Base-by-base conservation (phyloP, 108 stramenopile genomes). In the Asterionellopsis glacialis region DNA sequence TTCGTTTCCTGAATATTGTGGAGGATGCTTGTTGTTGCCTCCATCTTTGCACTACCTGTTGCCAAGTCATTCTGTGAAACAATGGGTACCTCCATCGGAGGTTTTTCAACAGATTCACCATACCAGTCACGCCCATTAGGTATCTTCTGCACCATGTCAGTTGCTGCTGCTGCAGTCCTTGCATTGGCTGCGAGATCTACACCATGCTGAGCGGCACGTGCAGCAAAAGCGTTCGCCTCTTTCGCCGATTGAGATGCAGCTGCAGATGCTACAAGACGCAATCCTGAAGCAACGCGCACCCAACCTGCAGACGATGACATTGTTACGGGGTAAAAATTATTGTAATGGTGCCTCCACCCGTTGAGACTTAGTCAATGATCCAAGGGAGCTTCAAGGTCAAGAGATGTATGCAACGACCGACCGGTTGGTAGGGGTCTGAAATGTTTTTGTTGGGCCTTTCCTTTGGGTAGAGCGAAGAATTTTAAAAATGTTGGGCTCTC, bases 201-300 rank as follows among this genome's bases (percentile, higher is more conserved):
- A 61, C 51, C 60, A 70, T 73, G 59, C 48, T 70, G 53, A 28
- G 52, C 45, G 1, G 16, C 25, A 15, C 52, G 44, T 3, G 28
- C 10, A 7, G 54, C 60, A 21, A 39, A 14, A 9, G 15, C 15
- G 12, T 23, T 39, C 9, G 39, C 59, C 13, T 73, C 57, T 10
- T 56, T 23, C 18, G 69, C 25, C 26, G 75, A 57, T 44, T 69
- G 75, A 24, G 58, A 45, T 27, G 76, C 63, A 18, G 76, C 82
- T 0, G 73, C 72, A 43, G 52, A 21, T 13, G 73, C 79, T 22
- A 83, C 82, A 38, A 68, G 54, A 11, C 63, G 75, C 5, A 79
- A 41, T 13, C 82, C 82, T 19, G 43, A 57, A 43, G 77, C 73
- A 13, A 80, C 79, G 9, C 69, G 75, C n/a, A 66, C 16, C 82